Conservation (phyloP, 805 yeast species). For the Ogataea sp. region DNA sequence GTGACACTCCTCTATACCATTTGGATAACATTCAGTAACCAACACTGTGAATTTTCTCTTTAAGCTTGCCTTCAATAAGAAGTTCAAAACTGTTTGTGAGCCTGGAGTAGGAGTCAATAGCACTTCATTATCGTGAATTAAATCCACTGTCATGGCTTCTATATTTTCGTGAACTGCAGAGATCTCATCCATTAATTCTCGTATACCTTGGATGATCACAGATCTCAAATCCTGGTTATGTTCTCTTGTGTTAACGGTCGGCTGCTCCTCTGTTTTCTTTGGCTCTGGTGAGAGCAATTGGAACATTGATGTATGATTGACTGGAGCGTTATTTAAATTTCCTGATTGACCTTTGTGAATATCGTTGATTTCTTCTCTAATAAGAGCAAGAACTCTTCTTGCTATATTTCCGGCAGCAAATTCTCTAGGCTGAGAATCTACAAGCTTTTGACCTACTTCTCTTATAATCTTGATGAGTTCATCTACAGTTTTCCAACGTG, state of each 20-base stretch:
- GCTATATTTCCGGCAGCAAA: slow-evolving; percentile 86
- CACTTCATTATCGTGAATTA: slow-evolving; percentile 88
- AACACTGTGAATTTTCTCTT: slow-evolving; percentile 89
- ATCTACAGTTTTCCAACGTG: slow-evolving; percentile 76
- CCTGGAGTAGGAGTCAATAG: slow-evolving; percentile 91
- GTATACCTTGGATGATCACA: slow-evolving; percentile 82
- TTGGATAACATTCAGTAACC: slow-evolving; percentile 90
- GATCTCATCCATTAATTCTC: slow-evolving; percentile 88
- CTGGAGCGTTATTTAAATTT: slow-evolving; percentile 33
- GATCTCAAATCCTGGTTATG: slow-evolving; percentile 67
- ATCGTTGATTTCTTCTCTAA: slow-evolving; percentile 78
- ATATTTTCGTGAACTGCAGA: slow-evolving; percentile 84
- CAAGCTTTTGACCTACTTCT: slow-evolving; percentile 59
- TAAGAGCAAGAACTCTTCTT: slow-evolving; percentile 76
- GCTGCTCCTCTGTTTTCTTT: slow-evolving; percentile 10
- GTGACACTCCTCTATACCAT: slow-evolving; percentile 71
- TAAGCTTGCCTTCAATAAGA: slow-evolving; percentile 75
- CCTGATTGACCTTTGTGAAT: slow-evolving; percentile 10
- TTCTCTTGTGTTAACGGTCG: slow-evolving; percentile 20
- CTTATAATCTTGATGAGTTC: slow-evolving; percentile 69
- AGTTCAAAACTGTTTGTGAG: slow-evolving; percentile 81
- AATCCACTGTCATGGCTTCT: slow-evolving; percentile 83
- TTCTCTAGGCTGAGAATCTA: slow-evolving; percentile 82
- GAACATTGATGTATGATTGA: slow-evolving; percentile 83
- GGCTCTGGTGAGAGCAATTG: slow-evolving; percentile 55